A percentile compares a stretch with the other conserved stretches of the same genome.
These are phyloP conservation scores for Gardenia jasminoides DNA, from an alignment of 257 asterid species.

Conservation along the genomic window DNA sequence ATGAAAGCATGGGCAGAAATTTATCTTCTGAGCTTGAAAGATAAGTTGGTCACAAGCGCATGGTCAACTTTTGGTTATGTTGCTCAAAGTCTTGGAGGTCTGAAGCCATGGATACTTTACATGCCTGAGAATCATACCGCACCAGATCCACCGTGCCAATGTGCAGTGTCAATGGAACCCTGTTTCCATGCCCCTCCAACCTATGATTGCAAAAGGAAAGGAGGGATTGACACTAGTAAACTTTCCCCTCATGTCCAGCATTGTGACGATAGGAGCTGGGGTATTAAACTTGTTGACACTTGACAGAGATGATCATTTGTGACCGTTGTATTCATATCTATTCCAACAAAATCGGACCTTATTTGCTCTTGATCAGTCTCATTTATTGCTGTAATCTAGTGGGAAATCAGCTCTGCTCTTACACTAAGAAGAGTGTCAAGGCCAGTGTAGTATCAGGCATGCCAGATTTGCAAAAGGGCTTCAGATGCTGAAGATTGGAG, in stretches of 20 bases:
- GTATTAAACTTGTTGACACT: conserved; percentile 15
- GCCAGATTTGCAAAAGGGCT: too few species aligned
- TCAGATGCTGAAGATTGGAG: too few species aligned
- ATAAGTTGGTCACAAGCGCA: conserved; percentile 71
- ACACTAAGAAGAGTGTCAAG: too few species aligned
- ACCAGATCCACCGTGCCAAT: conserved; percentile 54
- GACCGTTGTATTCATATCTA: too few species aligned
- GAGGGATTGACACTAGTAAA: conserved; percentile 20
- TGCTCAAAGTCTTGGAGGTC: conserved; percentile 79
- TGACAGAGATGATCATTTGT: background rate
- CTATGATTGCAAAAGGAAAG: conserved; percentile 44
- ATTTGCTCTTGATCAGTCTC: too few species aligned
- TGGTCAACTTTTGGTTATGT: conserved; percentile 86
- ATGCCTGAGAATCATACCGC: conserved; percentile 43
- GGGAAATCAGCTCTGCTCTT: too few species aligned
- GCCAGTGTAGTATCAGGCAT: too few species aligned
- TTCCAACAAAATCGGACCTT: too few species aligned
- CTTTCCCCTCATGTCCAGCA: conserved; percentile 34
- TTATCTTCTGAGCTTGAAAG: conserved; percentile 49
- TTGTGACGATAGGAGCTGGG: conserved; percentile 11
- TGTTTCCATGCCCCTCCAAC: conserved; percentile 74
- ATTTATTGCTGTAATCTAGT: too few species aligned
- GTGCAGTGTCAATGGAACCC: conserved; percentile 64
- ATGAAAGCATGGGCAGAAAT: background rate
- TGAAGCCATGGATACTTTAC: conserved; percentile 74